Conservation (phyloP, 805 yeast genomes). For the Hanseniaspora pseudoguilliermondii region DNA sequence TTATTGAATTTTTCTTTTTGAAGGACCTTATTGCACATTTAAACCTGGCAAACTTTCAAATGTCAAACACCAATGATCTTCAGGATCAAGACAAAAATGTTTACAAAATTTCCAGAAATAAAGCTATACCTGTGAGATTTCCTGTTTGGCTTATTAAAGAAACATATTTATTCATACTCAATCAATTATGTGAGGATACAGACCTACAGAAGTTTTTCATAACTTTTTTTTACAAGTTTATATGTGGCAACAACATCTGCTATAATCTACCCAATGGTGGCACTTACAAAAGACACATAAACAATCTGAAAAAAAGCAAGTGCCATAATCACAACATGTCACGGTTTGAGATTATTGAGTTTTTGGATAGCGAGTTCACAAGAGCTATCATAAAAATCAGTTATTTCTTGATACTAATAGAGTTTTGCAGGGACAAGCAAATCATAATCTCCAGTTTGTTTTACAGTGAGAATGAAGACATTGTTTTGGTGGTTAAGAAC, state of each 20-base stretch:
- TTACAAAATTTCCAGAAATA: neutral
- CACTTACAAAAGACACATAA: neutral
- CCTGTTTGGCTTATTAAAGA: neutral
- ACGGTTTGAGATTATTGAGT: neutral
- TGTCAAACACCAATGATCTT: neutral
- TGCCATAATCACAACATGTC: neutral
- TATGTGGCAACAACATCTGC: neutral
- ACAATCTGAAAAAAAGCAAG: neutral
- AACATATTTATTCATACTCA: neutral
- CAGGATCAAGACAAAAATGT: neutral
- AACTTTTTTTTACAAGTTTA: neutral
- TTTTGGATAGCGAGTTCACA: neutral
- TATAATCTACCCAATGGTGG: neutral
- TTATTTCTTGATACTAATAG: neutral
- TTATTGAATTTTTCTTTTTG: neutral
- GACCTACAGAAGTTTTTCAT: neutral
- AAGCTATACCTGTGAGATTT: neutral
- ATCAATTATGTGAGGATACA: neutral
- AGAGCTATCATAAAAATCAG: neutral
- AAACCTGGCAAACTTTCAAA: neutral
- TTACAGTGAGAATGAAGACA: neutral
- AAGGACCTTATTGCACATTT: neutral
- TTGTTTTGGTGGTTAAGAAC: neutral
- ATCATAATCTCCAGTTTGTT: neutral
- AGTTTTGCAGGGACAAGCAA: neutral